Evolutionary conservation across 148 eudicot species (phyloP).

Genomic region (Vaccinium darrowii): DNA sequence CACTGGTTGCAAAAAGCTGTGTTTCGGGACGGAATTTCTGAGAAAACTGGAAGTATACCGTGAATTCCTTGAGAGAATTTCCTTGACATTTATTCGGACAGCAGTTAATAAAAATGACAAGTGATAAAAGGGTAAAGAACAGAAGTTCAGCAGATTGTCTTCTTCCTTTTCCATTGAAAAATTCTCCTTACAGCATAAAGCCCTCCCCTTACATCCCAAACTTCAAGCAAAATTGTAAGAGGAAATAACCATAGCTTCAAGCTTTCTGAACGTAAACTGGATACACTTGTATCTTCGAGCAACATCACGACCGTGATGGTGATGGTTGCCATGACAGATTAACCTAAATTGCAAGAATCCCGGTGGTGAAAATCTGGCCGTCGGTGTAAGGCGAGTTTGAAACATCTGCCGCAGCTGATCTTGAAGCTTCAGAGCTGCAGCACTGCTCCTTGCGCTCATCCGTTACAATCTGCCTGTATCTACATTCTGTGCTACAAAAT

Average conservation of each 20-base stretch:
- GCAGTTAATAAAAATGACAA: background rate
- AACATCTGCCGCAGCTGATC: slow-evolving; percentile 29
- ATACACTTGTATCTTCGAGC: background rate
- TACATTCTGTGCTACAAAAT: slow-evolving; percentile 80
- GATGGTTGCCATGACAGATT: background rate
- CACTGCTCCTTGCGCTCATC: slow-evolving; percentile 55
- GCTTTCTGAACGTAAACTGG: background rate
- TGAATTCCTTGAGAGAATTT: background rate
- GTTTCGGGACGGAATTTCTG: background rate
- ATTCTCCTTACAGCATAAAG: background rate
- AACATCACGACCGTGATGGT: background rate
- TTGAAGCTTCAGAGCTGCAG: slow-evolving; percentile 45
- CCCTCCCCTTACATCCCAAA: background rate
- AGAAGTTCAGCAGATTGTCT: background rate
- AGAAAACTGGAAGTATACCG: background rate
- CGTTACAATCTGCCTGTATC: slow-evolving; percentile 56
- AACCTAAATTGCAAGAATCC: slow-evolving; percentile 51
- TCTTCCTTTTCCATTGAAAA: background rate
- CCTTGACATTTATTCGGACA: background rate
- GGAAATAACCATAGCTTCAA: background rate
- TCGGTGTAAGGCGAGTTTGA: slow-evolving; percentile 39
- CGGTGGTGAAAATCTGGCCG: slow-evolving; percentile 43
- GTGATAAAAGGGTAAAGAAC: background rate
- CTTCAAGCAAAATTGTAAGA: background rate
- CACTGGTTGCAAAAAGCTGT: too few relatives aligned